These are phyloP conservation scores for Trichoderma cornu-damae DNA, from an alignment of 2,329 filamentous ascomycete genomes.

Conservation along the genomic window DNA sequence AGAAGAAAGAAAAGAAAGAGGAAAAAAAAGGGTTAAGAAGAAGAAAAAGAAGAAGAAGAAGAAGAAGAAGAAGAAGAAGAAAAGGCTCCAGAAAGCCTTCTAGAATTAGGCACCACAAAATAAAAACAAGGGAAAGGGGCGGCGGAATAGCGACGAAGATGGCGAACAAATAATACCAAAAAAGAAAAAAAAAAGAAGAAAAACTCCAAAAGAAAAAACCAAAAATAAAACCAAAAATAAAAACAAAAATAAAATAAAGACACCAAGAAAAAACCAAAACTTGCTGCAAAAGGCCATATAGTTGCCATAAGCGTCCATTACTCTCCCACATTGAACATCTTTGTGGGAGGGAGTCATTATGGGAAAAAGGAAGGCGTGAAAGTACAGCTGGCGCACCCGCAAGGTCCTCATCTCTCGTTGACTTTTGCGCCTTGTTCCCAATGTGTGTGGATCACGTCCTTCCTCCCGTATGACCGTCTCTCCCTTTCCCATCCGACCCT, in stretches of 20 bases:
- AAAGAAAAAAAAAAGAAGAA: slow-evolving; percentile 10
- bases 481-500: slow-evolving; percentile 18
- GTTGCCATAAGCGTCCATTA: slow-evolving; percentile 17
- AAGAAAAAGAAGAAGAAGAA: too few species aligned
- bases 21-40: neutral
- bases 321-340: slow-evolving; percentile 1
- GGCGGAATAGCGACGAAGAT: slow-evolving; percentile 16
- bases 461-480: slow-evolving; percentile 15
- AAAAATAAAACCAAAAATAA: slow-evolving; percentile 20
- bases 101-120: slow-evolving; percentile 9
- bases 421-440: slow-evolving; percentile 14
- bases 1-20: neutral
- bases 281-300: slow-evolving; percentile 18
- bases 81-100: slow-evolving; percentile 18
- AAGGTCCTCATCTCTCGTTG: slow-evolving; percentile 17
- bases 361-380: slow-evolving; percentile 9
- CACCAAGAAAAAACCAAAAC: slow-evolving; percentile 11
- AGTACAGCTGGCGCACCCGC: slow-evolving; percentile 17
- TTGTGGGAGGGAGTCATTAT: slow-evolving; percentile 9
- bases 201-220: slow-evolving; percentile 8
- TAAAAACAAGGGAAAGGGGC: too few species aligned
- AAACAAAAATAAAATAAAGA: slow-evolving; percentile 10
- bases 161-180: slow-evolving; percentile 20
- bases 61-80: neutral
- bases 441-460: slow-evolving; percentile 17